Evolutionary conservation across 768 basidiomycete species (phyloP).

Genomic region (Hericium alpestre): DNA sequence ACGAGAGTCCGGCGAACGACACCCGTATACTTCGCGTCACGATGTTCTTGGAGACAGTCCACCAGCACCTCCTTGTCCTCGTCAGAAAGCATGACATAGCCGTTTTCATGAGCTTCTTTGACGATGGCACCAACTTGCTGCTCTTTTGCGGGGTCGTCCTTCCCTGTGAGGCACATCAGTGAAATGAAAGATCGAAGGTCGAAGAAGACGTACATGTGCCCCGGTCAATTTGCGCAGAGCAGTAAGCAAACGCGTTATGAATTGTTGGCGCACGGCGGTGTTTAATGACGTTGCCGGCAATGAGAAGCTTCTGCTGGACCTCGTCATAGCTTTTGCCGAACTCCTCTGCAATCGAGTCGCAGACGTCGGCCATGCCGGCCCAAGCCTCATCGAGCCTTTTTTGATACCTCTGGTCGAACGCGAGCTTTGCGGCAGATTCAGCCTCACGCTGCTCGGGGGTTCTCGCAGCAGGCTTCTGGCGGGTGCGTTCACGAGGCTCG

Average conservation of each 20-base stretch:
- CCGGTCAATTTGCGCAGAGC: neutral
- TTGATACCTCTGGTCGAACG: no score
- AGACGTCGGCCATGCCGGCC: no score
- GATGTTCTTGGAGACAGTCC: neutral
- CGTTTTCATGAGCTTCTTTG: neutral
- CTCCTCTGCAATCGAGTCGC: no score
- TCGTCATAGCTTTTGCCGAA: no score
- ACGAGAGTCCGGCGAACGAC: neutral
- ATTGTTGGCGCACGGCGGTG: neutral
- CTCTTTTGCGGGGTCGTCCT: neutral
- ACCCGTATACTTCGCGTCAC: neutral
- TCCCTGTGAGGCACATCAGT: neutral
- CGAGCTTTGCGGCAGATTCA: no score
- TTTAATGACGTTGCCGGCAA: neutral
- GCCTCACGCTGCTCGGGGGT: no score
- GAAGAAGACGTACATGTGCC: neutral
- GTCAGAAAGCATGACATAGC: neutral
- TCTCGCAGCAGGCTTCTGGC: no score
- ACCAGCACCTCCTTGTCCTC: neutral
- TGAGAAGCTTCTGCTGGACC: no score
- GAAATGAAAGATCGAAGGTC: neutral
- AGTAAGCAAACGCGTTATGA: neutral
- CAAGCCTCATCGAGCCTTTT: no score
- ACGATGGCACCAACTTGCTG: neutral
- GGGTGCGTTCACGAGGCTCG: no score